Evolutionary conservation across 2,329 filamentous ascomycete species (phyloP).

Genomic region (Metarhizium brunneum): DNA sequence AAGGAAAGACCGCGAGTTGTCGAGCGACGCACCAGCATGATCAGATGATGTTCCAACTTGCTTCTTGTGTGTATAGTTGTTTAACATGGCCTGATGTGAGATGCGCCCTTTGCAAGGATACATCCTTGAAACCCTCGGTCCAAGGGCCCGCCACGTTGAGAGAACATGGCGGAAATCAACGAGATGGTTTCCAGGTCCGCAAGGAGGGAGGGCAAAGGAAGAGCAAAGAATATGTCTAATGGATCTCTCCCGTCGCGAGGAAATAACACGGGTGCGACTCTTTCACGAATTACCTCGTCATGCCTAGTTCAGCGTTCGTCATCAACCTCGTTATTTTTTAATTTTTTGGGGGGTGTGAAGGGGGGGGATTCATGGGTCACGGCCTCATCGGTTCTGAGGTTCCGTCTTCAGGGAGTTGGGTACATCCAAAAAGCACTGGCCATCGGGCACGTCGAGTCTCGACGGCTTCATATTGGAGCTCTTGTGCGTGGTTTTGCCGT

Average conservation of each 20-base stretch:
- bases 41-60: slow-evolving; percentile 17
- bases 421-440: background rate
- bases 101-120: background rate
- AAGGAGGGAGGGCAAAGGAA: background rate
- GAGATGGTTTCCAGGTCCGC: too few relatives aligned
- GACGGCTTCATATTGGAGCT: background rate
- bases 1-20: slow-evolving; percentile 25
- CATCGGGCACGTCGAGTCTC: background rate
- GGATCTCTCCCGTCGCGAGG: background rate
- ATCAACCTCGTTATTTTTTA: background rate
- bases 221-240: background rate
- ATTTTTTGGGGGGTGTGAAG: background rate
- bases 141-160: background rate
- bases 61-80: background rate
- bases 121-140: background rate
- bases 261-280: background rate
- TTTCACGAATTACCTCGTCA: background rate
- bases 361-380: background rate
- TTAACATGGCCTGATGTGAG: background rate
- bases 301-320: background rate
- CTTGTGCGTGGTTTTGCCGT: background rate
- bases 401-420: background rate
- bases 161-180: too few relatives aligned
- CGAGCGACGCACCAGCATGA: slow-evolving; percentile 34
- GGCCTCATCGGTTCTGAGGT: background rate